These are phyloP conservation scores for Cladosporium cucumerinum DNA, from an alignment of 2,329 filamentous ascomycete genomes.

Conservation along the genomic window DNA sequence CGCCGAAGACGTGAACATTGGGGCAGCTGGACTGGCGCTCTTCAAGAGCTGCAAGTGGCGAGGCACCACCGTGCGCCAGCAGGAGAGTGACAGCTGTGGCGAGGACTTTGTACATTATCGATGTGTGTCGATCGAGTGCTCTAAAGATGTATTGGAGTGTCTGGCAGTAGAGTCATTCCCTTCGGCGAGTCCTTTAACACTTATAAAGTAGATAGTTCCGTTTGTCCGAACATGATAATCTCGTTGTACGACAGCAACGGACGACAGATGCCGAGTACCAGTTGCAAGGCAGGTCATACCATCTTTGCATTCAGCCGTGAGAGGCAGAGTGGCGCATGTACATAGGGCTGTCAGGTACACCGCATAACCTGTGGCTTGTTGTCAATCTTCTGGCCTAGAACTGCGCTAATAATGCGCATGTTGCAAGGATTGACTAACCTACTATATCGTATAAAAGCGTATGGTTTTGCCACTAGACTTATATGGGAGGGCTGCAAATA, in stretches of 20 bases:
- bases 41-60: slow-evolving; percentile 13
- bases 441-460: neutral
- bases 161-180: neutral
- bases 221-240: neutral
- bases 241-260: neutral
- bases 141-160: neutral
- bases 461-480: neutral
- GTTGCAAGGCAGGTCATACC: neutral
- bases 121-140: neutral
- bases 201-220: neutral
- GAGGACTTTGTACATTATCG: neutral
- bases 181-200: neutral
- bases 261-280: neutral
- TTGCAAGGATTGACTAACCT: neutral
- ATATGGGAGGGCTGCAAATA: neutral
- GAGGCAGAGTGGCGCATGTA: neutral
- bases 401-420: neutral
- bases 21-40: slow-evolving; percentile 32
- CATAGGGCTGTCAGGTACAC: neutral
- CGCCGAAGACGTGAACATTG: slow-evolving; percentile 44
- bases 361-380: neutral
- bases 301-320: neutral
- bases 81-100: slow-evolving; percentile 5
- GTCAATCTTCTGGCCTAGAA: neutral
- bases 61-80: slow-evolving; percentile 12